Conservation (phyloP, 164 flowering plant genomes). For the Pachysandra terminalis region DNA sequence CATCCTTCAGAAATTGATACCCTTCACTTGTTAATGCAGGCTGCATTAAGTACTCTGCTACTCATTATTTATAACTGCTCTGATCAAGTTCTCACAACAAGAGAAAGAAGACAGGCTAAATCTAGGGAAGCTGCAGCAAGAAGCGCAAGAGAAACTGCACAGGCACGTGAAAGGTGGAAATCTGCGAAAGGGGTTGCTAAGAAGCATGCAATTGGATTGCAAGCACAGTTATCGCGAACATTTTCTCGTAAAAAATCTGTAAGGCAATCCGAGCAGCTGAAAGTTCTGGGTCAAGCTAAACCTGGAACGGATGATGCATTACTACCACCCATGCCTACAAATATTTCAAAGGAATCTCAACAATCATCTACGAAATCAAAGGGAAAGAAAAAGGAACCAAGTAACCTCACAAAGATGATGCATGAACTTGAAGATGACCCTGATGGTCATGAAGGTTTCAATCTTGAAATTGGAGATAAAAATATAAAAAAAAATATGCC, state of each 20-base stretch:
- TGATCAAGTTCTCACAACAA: slow-evolving; percentile 87
- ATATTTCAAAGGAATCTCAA: slow-evolving; percentile 25
- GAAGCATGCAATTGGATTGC: slow-evolving; percentile 69
- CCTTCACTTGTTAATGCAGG: slow-evolving; percentile 42
- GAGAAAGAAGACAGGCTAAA: slow-evolving; percentile 76
- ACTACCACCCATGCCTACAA: slow-evolving; percentile 37
- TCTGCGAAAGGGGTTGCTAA: slow-evolving; percentile 78
- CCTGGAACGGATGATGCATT: slow-evolving; percentile 53
- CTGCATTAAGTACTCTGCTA: slow-evolving; percentile 59
- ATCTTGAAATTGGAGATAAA: slow-evolving; percentile 72
- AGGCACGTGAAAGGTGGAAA: slow-evolving; percentile 94
- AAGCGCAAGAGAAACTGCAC: slow-evolving; percentile 88
- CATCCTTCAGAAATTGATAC: slow-evolving; percentile 2
- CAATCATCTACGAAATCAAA: slow-evolving; percentile 29
- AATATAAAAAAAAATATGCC: slow-evolving; percentile 56
- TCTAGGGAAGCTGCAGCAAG: slow-evolving; percentile 89
- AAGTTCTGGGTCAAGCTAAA: slow-evolving; percentile 30
- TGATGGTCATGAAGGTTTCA: slow-evolving; percentile 63
- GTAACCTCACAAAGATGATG: slow-evolving; percentile 66
- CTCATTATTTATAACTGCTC: slow-evolving; percentile 86
- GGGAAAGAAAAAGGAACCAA: slow-evolving; percentile 60
- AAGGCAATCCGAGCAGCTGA: slow-evolving; percentile 30
- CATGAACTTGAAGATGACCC: slow-evolving; percentile 61
- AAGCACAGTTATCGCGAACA: slow-evolving; percentile 75
- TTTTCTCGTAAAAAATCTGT: slow-evolving; percentile 69